phyloP scores from a whole-genome alignment of 345 rosid genomes.

The Chamaenerion angustifolium region DNA sequence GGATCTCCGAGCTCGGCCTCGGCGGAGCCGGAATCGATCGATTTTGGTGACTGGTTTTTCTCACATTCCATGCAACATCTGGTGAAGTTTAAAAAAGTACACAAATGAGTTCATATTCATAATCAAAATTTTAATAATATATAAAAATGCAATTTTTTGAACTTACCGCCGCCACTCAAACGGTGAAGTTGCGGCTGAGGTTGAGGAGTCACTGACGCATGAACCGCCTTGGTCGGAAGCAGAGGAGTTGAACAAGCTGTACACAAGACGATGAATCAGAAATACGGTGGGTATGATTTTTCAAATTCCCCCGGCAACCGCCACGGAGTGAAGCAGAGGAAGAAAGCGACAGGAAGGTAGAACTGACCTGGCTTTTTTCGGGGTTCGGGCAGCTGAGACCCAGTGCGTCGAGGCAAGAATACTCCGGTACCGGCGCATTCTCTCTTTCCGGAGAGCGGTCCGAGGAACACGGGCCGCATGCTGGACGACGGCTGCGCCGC shows the following conservation, averaged over 20 bases:
- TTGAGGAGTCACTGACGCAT: constrained; percentile 37
- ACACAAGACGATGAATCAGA: no score
- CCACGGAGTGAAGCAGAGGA: no score
- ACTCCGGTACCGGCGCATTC: constrained; percentile 81
- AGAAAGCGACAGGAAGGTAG: no score
- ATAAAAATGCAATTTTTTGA: no score
- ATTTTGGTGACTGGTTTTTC: constrained; percentile 2
- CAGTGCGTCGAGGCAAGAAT: constrained; percentile 57
- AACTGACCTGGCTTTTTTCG: constrained; percentile 46
- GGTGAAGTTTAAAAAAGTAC: neutral
- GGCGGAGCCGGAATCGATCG: constrained; percentile 5
- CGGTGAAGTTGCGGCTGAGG: constrained; percentile 23
- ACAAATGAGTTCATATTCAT: neutral
- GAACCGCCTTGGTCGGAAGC: constrained; percentile 70
- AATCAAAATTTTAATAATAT: no score
- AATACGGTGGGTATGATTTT: no score
- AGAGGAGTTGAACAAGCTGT: constrained; percentile 38
- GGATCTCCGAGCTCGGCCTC: constrained; percentile 19
- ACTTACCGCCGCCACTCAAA: constrained; percentile 8
- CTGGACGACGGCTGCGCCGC: constrained; percentile 17
- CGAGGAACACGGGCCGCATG: constrained; percentile 50
- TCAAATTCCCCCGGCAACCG: no score
- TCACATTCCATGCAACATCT: constrained; percentile 15
- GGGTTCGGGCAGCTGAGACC: constrained; percentile 16
- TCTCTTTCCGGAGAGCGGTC: constrained; percentile 23